phyloP scores from a whole-genome alignment of 176 grass and related monocot species.

The Cymbopogon citratus region DNA sequence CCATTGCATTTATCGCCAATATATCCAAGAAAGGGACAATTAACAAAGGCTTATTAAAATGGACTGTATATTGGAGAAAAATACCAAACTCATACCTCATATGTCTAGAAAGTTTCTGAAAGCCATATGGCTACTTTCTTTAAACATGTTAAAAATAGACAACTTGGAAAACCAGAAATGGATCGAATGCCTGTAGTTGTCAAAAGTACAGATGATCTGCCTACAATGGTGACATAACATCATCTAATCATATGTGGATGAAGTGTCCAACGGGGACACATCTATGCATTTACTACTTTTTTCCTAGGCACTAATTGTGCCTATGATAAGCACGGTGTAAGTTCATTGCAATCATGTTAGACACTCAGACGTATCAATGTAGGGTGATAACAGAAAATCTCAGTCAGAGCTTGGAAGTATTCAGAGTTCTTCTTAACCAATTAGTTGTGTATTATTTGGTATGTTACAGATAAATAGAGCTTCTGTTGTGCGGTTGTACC shows the following conservation, averaged over 20 bases:
- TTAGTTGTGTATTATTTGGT: not conserved
- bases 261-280: not conserved
- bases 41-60: not conserved
- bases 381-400: not conserved
- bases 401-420: not conserved
- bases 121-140: not conserved
- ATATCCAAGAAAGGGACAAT: not conserved
- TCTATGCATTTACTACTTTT: constrained; percentile 6
- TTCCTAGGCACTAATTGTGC: constrained; percentile 14
- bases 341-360: not conserved
- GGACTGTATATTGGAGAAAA: not conserved
- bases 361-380: not conserved
- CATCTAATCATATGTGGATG: not conserved
- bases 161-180: not conserved
- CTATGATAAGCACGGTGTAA: not conserved
- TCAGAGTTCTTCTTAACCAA: not conserved
- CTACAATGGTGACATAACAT: constrained; percentile 13
- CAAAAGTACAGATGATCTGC: constrained; percentile 19
- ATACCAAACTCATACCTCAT: not conserved
- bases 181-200: constrained; percentile 8
- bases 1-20: not conserved
- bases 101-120: not conserved
- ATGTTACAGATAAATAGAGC: not conserved
- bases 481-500: not conserved
- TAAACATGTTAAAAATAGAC: not conserved